phyloP scores from a whole-genome alignment of 2,329 filamentous ascomycete genomes.

The Whalleya microplaca region DNA sequence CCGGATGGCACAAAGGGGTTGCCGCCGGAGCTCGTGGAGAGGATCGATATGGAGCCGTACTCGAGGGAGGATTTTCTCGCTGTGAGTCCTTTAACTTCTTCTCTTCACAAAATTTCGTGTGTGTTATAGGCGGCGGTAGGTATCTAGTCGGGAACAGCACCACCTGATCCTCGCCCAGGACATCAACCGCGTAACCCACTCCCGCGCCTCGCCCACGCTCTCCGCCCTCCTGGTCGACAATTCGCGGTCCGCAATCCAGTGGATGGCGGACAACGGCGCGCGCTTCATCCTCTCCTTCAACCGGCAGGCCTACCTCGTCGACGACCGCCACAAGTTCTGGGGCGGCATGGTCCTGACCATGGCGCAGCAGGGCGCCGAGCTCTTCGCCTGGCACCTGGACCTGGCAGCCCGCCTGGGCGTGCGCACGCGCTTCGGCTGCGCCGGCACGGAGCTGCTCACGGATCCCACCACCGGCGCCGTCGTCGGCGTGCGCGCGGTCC shows the following conservation, averaged over 20 bases:
- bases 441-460: slow-evolving; percentile 22
- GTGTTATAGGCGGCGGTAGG: no score
- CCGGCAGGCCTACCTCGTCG: slow-evolving; percentile 67
- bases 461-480: slow-evolving; percentile 23
- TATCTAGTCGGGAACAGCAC: no score
- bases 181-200: slow-evolving; percentile 58
- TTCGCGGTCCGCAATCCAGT: slow-evolving; percentile 54
- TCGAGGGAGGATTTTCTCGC: slow-evolving; percentile 53
- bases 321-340: slow-evolving; percentile 67
- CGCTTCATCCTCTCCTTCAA: slow-evolving; percentile 66
- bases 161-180: no score
- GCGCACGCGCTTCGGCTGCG: slow-evolving; percentile 15
- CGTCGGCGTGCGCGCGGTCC: slow-evolving; percentile 22
- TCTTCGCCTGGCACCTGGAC: slow-evolving; percentile 30
- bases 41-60: slow-evolving; percentile 64
- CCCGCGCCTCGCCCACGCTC: slow-evolving; percentile 55
- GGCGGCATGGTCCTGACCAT: slow-evolving; percentile 60
- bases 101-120: no score
- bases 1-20: slow-evolving; percentile 45
- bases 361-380: slow-evolving; percentile 29
- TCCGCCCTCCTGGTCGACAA: slow-evolving; percentile 54
- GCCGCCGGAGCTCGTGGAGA: slow-evolving; percentile 39
- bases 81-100: slow-evolving; percentile 7
- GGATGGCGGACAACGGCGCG: slow-evolving; percentile 58
- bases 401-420: slow-evolving; percentile 23